Conservation (phyloP, 2,329 filamentous ascomycete genomes). For the Zalaria sp. region DNA sequence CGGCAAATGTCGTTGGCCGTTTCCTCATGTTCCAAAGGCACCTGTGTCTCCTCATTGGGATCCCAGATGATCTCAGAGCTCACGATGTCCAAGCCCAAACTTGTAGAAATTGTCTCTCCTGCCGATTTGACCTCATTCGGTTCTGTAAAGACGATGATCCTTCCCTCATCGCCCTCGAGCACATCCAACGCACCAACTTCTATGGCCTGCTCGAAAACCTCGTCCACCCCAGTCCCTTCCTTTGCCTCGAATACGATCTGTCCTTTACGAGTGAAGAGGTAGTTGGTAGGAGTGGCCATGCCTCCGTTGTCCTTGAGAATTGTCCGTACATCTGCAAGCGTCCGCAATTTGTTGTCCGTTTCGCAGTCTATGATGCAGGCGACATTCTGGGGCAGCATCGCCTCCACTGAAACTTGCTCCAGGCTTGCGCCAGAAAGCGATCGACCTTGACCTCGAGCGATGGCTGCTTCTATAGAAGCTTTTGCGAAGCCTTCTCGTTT, state of each 20-base stretch:
- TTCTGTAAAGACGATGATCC: conserved; percentile 57
- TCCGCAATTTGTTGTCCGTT: conserved; percentile 65
- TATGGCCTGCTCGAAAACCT: conserved; percentile 66
- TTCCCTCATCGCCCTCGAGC: conserved; percentile 52
- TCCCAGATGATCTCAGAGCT: conserved; percentile 75
- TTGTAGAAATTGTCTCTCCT: conserved; percentile 47
- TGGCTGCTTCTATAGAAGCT: conserved; percentile 65
- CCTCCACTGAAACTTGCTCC: conserved; percentile 67
- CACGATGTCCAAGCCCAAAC: conserved; percentile 52
- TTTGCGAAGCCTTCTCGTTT: conserved; percentile 84
- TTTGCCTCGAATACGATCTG: conserved; percentile 54
- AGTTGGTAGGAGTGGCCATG: conserved; percentile 57
- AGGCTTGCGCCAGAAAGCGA: conserved; percentile 60
- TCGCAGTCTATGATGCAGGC: conserved; percentile 75
- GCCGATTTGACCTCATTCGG: conserved; percentile 50
- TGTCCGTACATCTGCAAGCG: conserved; percentile 57
- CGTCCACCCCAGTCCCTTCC: conserved; percentile 44
- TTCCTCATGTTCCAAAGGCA: conserved; percentile 44
- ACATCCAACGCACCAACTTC: conserved; percentile 73
- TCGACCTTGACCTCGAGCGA: conserved; percentile 77
- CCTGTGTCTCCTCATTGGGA: conserved; percentile 65
- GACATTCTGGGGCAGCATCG: conserved; percentile 58
- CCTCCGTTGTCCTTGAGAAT: conserved; percentile 61
- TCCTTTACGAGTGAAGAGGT: conserved; percentile 74
- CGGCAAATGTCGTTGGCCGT: conserved; percentile 43